Evolutionary conservation across 2,329 filamentous ascomycete species (phyloP).

Genomic region (Aphanoascus verrucosus): DNA sequence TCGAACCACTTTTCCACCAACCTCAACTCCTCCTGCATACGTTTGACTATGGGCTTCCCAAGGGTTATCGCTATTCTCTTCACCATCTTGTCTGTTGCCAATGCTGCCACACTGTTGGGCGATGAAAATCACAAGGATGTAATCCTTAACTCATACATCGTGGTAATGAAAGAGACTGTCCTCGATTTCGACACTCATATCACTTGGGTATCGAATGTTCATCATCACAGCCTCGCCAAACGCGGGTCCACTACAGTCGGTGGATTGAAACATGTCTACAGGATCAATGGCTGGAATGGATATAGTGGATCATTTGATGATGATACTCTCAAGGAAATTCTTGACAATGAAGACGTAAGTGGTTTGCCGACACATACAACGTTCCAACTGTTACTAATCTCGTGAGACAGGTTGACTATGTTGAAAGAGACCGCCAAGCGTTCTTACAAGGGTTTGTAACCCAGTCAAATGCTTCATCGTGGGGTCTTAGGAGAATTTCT

Average conservation of each 20-base stretch:
- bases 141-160: constrained; percentile 13
- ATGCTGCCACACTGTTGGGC: constrained; percentile 9
- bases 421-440: constrained; percentile 13
- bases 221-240: constrained; percentile 5
- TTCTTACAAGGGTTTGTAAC: constrained; percentile 5
- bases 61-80: background rate
- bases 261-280: constrained; percentile 12
- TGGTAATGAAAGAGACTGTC: constrained; percentile 14
- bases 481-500: constrained; percentile 30
- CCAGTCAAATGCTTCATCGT: constrained; percentile 22
- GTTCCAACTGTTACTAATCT: background rate
- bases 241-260: background rate
- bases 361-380: too few relatives aligned
- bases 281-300: constrained; percentile 14
- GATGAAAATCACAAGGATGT: constrained; percentile 8
- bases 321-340: constrained; percentile 11
- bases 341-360: constrained; percentile 12
- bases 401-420: constrained; percentile 14
- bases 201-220: constrained; percentile 11
- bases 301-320: constrained; percentile 14
- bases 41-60: constrained; percentile 5
- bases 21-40: background rate
- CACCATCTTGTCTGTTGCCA: background rate
- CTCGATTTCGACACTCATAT: constrained; percentile 12
- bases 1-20: too few relatives aligned